phyloP scores from a whole-genome alignment of 805 yeast genomes.

The Pichia eremophila region DNA sequence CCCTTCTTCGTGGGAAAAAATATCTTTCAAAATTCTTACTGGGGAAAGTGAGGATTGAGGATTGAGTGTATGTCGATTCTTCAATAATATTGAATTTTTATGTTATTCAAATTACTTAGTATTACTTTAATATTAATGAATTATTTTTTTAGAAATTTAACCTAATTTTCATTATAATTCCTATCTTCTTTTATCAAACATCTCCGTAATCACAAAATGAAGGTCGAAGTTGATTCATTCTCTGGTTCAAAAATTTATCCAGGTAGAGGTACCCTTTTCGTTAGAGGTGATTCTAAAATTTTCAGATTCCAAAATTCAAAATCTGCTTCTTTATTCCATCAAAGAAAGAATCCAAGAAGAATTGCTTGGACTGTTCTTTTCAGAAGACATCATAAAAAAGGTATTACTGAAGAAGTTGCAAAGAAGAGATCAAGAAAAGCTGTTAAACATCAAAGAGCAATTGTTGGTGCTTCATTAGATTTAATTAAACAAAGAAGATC shows the following conservation, averaged over 20 bases:
- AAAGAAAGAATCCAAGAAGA: constrained; percentile 99
- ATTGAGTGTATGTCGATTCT: too few species aligned
- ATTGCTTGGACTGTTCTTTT: constrained; percentile 98
- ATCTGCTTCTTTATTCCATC: constrained; percentile 95
- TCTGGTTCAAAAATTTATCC: constrained; percentile 99
- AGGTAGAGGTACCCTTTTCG: constrained; percentile 99
- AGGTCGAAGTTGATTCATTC: constrained; percentile 99
- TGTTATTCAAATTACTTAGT: too few species aligned
- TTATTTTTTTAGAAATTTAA: neutral
- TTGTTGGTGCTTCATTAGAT: constrained; percentile 98
- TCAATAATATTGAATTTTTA: too few species aligned
- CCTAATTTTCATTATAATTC: neutral
- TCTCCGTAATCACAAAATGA: constrained; percentile 43
- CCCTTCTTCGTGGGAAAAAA: too few species aligned
- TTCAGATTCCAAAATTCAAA: constrained; percentile 99
- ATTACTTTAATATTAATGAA: neutral
- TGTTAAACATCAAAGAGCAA: constrained; percentile 97
- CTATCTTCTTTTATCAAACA: constrained; percentile 1
- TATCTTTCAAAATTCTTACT: too few species aligned
- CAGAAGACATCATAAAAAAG: constrained; percentile 99
- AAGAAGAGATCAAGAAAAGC: constrained; percentile 97
- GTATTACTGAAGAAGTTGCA: constrained; percentile 95
- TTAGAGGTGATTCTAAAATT: constrained; percentile 99
- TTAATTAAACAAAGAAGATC: constrained; percentile 97
- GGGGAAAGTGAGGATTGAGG: too few species aligned